Percentiles rank a stretch among this genome's conserved stretches.
Evolutionary conservation across 352 stramenopile species (phyloP).

Genomic region (Pythium sp.): DNA sequence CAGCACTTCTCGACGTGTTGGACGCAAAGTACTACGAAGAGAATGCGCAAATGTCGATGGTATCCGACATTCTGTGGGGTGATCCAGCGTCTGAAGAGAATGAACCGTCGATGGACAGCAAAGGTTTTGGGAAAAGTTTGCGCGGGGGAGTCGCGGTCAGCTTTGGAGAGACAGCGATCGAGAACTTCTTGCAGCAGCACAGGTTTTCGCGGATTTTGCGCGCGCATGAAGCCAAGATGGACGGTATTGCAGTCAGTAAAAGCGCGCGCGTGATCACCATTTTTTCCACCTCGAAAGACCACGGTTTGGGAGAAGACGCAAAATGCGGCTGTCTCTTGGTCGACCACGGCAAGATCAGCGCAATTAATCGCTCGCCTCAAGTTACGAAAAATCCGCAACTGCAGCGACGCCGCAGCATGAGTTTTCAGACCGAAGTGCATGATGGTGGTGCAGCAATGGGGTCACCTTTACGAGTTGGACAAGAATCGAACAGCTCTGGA

Average conservation of each 20-base stretch:
- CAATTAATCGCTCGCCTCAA: conserved; percentile 47
- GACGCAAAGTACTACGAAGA: conserved; percentile 35
- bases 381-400: conserved; percentile 20
- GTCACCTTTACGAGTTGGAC: neutral
- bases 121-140: conserved; percentile 46
- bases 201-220: conserved; percentile 62
- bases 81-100: conserved; percentile 33
- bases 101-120: conserved; percentile 42
- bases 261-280: conserved; percentile 58
- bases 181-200: conserved; percentile 56
- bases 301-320: conserved; percentile 54
- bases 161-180: conserved; percentile 73
- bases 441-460: neutral
- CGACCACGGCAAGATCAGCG: conserved; percentile 53
- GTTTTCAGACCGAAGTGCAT: conserved; percentile 8
- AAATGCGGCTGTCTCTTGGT: conserved; percentile 65
- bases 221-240: conserved; percentile 76
- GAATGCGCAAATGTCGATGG: conserved; percentile 41
- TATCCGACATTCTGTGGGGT: conserved; percentile 67
- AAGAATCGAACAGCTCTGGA: neutral
- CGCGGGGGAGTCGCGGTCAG: conserved; percentile 57
- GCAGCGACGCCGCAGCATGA: conserved; percentile 30
- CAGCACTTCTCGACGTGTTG: conserved; percentile 40
- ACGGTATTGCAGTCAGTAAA: conserved; percentile 76
- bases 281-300: conserved; percentile 75